A percentile compares a stretch with the other conserved stretches of the same genome.
phyloP scores from a whole-genome alignment of 2,329 filamentous ascomycete genomes.

The Colletotrichum lupini region DNA sequence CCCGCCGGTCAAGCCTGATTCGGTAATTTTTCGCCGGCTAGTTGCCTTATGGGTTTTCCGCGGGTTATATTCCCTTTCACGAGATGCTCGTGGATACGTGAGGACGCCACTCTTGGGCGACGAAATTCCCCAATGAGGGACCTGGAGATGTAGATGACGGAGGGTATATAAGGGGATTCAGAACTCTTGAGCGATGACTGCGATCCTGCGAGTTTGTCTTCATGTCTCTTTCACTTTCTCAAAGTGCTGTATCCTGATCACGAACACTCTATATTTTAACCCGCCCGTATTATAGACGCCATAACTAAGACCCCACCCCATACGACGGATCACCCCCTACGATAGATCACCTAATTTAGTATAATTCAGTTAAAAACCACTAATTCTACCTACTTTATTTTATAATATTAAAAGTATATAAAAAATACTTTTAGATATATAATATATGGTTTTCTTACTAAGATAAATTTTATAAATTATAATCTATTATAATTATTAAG shows the following conservation, averaged over 20 bases:
- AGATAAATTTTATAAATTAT: too few species aligned
- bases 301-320: too few species aligned
- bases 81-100: neutral
- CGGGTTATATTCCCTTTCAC: constrained; percentile 18
- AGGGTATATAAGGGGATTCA: neutral
- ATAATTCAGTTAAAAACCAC: too few species aligned
- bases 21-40: constrained; percentile 8
- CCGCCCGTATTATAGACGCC: neutral
- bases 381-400: too few species aligned
- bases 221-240: neutral
- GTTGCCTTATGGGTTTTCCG: neutral
- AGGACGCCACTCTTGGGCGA: neutral
- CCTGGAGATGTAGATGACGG: neutral
- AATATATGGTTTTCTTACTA: too few species aligned
- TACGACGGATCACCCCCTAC: too few species aligned
- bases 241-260: neutral
- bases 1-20: neutral
- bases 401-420: too few species aligned
- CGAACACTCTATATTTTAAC: too few species aligned
- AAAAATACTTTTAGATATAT: too few species aligned
- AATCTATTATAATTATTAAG: too few species aligned
- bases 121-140: neutral
- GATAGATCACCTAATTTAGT: too few species aligned
- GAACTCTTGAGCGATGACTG: neutral
- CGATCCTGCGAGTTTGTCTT: too few species aligned